Conservation (phyloP, 345 rosid genomes). For the Syzygium jambos region DNA sequence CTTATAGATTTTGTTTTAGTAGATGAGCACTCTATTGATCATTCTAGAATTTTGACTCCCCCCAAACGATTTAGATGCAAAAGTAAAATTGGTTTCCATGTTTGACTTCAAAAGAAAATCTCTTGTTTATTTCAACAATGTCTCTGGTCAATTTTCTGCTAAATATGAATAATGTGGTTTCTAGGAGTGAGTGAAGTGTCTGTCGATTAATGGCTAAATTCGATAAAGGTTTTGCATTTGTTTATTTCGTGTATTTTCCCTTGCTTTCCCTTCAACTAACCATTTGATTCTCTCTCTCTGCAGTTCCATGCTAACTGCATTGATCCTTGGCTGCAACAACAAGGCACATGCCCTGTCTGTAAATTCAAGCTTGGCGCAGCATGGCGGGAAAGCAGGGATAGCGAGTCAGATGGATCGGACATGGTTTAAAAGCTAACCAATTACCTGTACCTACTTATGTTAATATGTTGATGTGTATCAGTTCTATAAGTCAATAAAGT, state of each 20-base stretch:
- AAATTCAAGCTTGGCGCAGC: slow-evolving; percentile 34
- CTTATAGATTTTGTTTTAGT: not conserved
- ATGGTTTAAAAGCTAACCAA: slow-evolving; percentile 18
- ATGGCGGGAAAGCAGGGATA: slow-evolving; percentile 44
- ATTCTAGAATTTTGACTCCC: not conserved
- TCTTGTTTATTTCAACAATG: not conserved
- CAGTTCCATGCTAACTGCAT: slow-evolving; percentile 72
- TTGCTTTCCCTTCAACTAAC: not conserved
- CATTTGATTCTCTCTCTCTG: slow-evolving; percentile 2
- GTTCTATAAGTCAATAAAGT: not conserved
- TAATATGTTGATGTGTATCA: not conserved
- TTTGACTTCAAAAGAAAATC: not conserved
- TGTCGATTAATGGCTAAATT: not conserved
- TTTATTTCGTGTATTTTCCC: not conserved
- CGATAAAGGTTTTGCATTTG: not conserved
- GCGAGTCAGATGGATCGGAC: slow-evolving; percentile 47
- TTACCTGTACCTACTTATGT: not conserved
- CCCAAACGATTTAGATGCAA: not conserved
- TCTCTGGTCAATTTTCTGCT: not conserved
- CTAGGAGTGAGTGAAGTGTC: not conserved
- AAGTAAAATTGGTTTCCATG: not conserved
- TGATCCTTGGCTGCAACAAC: slow-evolving; percentile 63
- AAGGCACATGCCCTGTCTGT: slow-evolving; percentile 60
- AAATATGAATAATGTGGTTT: not conserved
- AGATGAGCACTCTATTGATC: not conserved